A percentile compares a stretch with the other conserved stretches of the same genome.
These are phyloP conservation scores for Ustilago esculenta DNA, from an alignment of 1,284 basidiomycete genomes.

Conservation along the genomic window DNA sequence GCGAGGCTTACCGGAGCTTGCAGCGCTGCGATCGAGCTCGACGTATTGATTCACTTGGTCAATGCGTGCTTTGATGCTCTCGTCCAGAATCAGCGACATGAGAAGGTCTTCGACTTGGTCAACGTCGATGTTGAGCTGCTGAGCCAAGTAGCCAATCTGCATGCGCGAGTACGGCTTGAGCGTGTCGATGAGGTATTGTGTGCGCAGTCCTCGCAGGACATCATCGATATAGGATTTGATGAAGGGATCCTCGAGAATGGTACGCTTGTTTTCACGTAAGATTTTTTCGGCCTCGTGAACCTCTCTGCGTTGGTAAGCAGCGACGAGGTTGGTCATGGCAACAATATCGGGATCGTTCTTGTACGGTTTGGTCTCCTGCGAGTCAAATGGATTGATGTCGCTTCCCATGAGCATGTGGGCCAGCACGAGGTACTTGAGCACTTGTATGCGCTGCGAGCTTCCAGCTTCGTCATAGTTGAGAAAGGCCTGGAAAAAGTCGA, in stretches of 20 bases:
- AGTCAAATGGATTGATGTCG: constrained; percentile 99
- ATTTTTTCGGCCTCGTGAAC: constrained; percentile 97
- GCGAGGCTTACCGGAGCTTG: constrained; percentile 82
- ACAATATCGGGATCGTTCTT: constrained; percentile 95
- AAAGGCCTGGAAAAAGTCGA: constrained; percentile 99
- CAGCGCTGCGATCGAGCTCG: constrained; percentile 76
- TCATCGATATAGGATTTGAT: constrained; percentile 94
- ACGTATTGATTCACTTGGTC: constrained; percentile 93
- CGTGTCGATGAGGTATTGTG: constrained; percentile 95
- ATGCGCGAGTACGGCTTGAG: constrained; percentile 96
- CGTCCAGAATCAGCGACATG: constrained; percentile 91
- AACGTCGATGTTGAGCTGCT: constrained; percentile 91
- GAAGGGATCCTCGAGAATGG: constrained; percentile 94
- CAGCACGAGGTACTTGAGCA: constrained; percentile 96
- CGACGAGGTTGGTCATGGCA: constrained; percentile 96
- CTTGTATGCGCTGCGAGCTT: constrained; percentile 93
- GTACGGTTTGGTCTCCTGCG: constrained; percentile 99
- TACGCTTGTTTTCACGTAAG: constrained; percentile 85
- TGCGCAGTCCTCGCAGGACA: constrained; percentile 87
- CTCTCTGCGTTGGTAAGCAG: constrained; percentile 93
- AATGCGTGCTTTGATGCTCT: constrained; percentile 91
- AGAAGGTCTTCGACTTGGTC: constrained; percentile 91
- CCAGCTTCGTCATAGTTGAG: constrained; percentile 98
- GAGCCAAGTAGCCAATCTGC: constrained; percentile 73
- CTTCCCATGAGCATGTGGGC: constrained; percentile 98